These are phyloP conservation scores for Triticum monococcum DNA, from an alignment of 176 grass and related monocot genomes.

Conservation along the genomic window DNA sequence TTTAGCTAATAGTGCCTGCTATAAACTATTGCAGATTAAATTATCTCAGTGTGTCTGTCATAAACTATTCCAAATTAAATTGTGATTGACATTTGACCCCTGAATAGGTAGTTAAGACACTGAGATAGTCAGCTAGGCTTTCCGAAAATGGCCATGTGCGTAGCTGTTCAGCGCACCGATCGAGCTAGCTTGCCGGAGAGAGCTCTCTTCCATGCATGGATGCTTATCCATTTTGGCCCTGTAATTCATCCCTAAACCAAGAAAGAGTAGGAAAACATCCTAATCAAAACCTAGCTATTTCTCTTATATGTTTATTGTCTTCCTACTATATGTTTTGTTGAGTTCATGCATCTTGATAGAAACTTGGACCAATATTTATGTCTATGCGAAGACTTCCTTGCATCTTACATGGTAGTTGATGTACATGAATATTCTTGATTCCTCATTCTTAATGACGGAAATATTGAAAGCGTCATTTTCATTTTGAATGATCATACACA, in stretches of 20 bases:
- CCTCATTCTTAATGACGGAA: background rate
- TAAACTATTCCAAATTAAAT: background rate
- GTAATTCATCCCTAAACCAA: background rate
- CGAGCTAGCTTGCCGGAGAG: background rate
- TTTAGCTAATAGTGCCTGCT: background rate
- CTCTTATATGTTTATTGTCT: background rate
- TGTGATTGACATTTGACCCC: background rate
- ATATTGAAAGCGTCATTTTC: background rate
- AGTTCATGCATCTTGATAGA: background rate
- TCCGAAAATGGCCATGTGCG: slow-evolving; percentile 29
- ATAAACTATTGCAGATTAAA: background rate
- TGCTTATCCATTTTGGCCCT: slow-evolving; percentile 19
- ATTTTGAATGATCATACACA: background rate
- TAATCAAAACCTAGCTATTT: background rate
- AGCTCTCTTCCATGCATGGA: background rate
- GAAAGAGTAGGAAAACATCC: background rate
- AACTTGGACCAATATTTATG: background rate
- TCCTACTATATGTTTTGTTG: background rate
- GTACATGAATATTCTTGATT: background rate
- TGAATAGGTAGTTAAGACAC: background rate
- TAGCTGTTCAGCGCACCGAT: slow-evolving; percentile 11
- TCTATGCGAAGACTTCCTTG: slow-evolving; percentile 6
- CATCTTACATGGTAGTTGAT: background rate
- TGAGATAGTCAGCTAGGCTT: slow-evolving; percentile 23
- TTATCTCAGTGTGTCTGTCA: background rate